Evolutionary conservation across 768 basidiomycete genomes (phyloP).

Genomic region (Rhizopogon vinicolor): DNA sequence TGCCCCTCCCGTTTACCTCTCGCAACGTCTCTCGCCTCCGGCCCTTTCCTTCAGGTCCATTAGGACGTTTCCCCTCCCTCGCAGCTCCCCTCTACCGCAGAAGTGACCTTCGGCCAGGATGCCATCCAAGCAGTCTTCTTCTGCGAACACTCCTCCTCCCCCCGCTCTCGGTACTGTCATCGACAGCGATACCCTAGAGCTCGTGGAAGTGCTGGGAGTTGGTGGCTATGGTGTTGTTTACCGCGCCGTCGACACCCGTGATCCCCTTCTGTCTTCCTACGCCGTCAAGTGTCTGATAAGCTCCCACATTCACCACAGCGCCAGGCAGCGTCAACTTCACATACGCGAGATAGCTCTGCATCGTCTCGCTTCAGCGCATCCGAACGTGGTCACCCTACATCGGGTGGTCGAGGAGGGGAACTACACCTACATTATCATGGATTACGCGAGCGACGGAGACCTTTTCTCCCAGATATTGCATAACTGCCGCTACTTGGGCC

Average conservation of each 20-base stretch:
- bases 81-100: constrained; percentile 12
- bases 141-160: constrained; percentile 39
- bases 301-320: constrained; percentile 34
- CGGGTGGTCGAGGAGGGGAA: constrained; percentile 80
- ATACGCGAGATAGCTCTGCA: constrained; percentile 86
- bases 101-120: constrained; percentile 16
- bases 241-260: constrained; percentile 64
- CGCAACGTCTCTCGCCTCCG: constrained; percentile 16
- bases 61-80: constrained; percentile 12
- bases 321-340: constrained; percentile 71
- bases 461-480: constrained; percentile 88
- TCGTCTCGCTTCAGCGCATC: constrained; percentile 68
- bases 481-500: constrained; percentile 71
- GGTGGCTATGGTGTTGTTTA: constrained; percentile 97
- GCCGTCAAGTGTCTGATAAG: constrained; percentile 91
- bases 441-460: constrained; percentile 88
- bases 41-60: constrained; percentile 19
- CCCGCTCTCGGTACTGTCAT: constrained; percentile 71
- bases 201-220: constrained; percentile 83
- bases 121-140: constrained; percentile 28
- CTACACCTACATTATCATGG: constrained; percentile 89
- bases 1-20: constrained; percentile 21
- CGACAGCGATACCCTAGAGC: constrained; percentile 77
- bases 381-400: constrained; percentile 83
- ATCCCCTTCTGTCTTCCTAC: constrained; percentile 51